These are phyloP conservation scores for Colletotrichum paranaense DNA, from an alignment of 2,329 filamentous ascomycete genomes.

Conservation along the genomic window DNA sequence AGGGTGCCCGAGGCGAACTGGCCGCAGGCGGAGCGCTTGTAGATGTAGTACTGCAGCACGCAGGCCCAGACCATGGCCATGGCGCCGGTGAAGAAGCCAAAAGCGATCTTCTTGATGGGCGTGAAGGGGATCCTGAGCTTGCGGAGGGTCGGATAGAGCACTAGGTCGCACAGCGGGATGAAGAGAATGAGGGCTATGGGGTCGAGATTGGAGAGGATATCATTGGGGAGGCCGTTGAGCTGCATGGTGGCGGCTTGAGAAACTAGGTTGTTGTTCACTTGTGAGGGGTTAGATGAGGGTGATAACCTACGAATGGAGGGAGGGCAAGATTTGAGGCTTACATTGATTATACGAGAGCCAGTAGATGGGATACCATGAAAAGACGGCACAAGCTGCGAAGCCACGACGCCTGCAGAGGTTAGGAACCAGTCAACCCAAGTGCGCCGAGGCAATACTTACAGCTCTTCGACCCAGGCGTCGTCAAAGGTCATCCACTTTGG, in stretches of 20 bases:
- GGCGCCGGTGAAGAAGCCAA: slow-evolving; percentile 74
- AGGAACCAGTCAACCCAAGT: background rate
- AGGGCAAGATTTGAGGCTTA: slow-evolving; percentile 34
- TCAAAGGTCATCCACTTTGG: slow-evolving; percentile 83
- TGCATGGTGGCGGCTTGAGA: slow-evolving; percentile 74
- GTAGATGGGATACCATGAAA: slow-evolving; percentile 74
- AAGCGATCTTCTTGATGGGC: slow-evolving; percentile 80
- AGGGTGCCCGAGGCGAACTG: slow-evolving; percentile 45
- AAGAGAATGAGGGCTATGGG: slow-evolving; percentile 88
- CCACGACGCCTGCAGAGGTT: slow-evolving; percentile 62
- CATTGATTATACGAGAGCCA: slow-evolving; percentile 63
- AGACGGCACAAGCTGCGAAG: slow-evolving; percentile 75
- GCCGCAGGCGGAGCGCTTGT: slow-evolving; percentile 71
- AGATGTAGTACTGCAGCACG: slow-evolving; percentile 70
- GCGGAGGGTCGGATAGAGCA: slow-evolving; percentile 76
- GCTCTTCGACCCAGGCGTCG: slow-evolving; percentile 82
- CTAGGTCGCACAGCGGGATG: slow-evolving; percentile 74
- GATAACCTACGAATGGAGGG: background rate
- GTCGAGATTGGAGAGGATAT: slow-evolving; percentile 78
- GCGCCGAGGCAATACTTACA: slow-evolving; percentile 44
- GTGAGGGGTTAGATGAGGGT: slow-evolving; percentile 35
- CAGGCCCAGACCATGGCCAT: slow-evolving; percentile 68
- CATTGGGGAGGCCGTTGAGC: slow-evolving; percentile 79
- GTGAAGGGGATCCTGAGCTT: slow-evolving; percentile 74
- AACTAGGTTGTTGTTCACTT: slow-evolving; percentile 68